Evolutionary conservation across 2,329 filamentous ascomycete species (phyloP).

Genomic region (Immersiporthe knoxdaviesiana): DNA sequence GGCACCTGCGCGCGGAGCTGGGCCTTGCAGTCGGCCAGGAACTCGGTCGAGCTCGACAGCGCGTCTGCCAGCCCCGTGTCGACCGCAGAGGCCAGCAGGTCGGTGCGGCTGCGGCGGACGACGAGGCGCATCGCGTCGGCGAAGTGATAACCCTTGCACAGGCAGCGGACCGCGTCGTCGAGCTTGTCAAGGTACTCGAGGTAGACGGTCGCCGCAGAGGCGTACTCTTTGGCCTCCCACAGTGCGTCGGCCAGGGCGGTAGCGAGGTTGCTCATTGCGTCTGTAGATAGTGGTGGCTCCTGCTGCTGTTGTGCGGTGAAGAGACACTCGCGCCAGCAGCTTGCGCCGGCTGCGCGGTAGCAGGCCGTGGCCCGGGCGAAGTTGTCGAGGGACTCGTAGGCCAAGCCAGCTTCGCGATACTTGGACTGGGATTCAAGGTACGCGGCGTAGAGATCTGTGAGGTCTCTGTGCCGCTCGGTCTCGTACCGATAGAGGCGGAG

Average conservation of each 20-base stretch:
- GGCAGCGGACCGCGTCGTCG: constrained; percentile 69
- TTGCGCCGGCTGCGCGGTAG: constrained; percentile 77
- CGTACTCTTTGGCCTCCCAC: constrained; percentile 82
- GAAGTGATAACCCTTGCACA: constrained; percentile 88
- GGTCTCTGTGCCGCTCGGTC: constrained; percentile 61
- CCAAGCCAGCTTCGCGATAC: constrained; percentile 84
- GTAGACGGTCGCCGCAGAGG: constrained; percentile 77
- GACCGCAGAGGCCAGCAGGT: constrained; percentile 69
- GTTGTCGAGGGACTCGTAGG: constrained; percentile 83
- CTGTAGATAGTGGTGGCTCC: constrained; percentile 59
- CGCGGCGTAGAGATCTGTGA: constrained; percentile 79
- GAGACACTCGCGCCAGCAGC: constrained; percentile 88
- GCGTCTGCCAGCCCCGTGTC: constrained; percentile 81
- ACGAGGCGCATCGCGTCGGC: constrained; percentile 84
- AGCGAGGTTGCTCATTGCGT: constrained; percentile 70
- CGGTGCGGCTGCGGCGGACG: constrained; percentile 59
- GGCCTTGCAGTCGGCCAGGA: constrained; percentile 88
- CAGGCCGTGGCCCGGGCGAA: constrained; percentile 76
- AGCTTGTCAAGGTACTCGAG: constrained; percentile 79
- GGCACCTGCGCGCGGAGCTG: constrained; percentile 86
- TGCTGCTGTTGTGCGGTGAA: constrained; percentile 74
- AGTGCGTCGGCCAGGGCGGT: constrained; percentile 75
- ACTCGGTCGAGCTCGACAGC: constrained; percentile 81
- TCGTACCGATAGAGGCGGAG: constrained; percentile 86
- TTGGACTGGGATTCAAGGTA: constrained; percentile 75